Percentiles rank a stretch among this genome's conserved stretches.
Evolutionary conservation across 2,329 filamentous ascomycete genomes (phyloP).

Genomic region (Penicillium hesseltinei): DNA sequence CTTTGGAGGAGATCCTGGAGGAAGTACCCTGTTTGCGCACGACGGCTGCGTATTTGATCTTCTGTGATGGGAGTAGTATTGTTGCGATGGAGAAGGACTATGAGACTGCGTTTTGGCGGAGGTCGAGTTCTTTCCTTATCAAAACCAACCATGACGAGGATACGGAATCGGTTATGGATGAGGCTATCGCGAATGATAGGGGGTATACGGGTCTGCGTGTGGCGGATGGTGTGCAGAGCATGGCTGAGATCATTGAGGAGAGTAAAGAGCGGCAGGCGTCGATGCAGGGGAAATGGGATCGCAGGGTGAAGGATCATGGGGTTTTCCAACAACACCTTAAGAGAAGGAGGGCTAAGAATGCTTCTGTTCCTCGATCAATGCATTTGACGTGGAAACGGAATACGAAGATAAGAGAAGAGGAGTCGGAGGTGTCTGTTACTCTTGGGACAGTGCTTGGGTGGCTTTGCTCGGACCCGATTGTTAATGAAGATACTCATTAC

Average conservation of each 20-base stretch:
- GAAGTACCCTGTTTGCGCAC: conserved; percentile 42
- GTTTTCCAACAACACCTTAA: conserved; percentile 1
- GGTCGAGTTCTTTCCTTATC: conserved; percentile 52
- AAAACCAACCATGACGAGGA: conserved; percentile 57
- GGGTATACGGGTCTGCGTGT: conserved; percentile 20
- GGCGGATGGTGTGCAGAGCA: conserved; percentile 13
- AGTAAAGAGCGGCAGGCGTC: conserved; percentile 36
- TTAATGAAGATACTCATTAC: conserved; percentile 60
- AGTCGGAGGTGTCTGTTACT: conserved; percentile 26
- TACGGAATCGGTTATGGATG: conserved; percentile 11
- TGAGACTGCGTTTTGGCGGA: conserved; percentile 44
- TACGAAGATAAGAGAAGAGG: neutral
- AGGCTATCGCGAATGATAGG: conserved; percentile 21
- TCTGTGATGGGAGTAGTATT: conserved; percentile 51
- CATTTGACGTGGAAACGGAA: conserved; percentile 10
- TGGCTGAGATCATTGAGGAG: conserved; percentile 33
- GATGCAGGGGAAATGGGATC: conserved; percentile 42
- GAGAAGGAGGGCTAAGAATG: neutral
- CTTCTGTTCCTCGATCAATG: conserved; percentile 12
- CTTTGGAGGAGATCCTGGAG: conserved; percentile 29
- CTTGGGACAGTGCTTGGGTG: conserved; percentile 45
- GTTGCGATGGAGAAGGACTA: conserved; percentile 59
- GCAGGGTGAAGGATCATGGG: conserved; percentile 22
- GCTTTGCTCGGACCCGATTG: conserved; percentile 53
- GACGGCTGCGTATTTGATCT: conserved; percentile 58